Base-by-base conservation (phyloP, 345 rosid genomes). In the Physaria fendleri region DNA sequence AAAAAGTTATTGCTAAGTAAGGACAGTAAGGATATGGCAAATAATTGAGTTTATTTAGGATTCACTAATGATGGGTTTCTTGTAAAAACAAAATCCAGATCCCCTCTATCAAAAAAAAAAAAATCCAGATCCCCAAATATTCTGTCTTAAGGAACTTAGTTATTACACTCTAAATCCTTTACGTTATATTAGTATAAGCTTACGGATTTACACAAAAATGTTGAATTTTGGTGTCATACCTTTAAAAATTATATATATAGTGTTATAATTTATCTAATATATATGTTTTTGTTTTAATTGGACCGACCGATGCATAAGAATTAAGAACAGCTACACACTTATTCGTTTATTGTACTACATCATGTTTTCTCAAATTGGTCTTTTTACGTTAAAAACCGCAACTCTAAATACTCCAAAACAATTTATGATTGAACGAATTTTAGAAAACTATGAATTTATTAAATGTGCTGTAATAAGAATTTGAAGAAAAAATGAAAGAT, bases 111-210 rank as follows among this genome's bases (percentile, higher is more conserved):
- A n/a, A n/a, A n/a, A 61, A 30, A 46, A 45, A 62, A 54, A 62
- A 61, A 53, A 18, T 61, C 56, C 68, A 53, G 62, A 46, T 61
- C 63, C 74, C 74, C 45, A 69, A 43, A 41, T 53, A 67, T 53
- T 53, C 34, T 61, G 73, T 69, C 73, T 60, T n/a, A 61, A 69
- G 68, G 64, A 62, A 62, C 74, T 54, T 54, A 38, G 45, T 44
- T 61, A 69, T 61, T 46, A 54, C 57, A 62, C 25, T 46, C 74
- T 32, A 48, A 14, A 3, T 23, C 66, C 62, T 43, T 61, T 69
- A 69, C 68, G 68, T 69, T 53, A 52, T 3, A 38, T 11, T 41
- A 50, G 5, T 49, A 21, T 16, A 50, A 16, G 11, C 37, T 33
- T 65, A 52, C 29, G 8, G 23, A 21, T 30, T 21, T 38, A 38